Percentiles rank a stretch among this genome's conserved stretches.
These are phyloP conservation scores for Ustilago cynodontis DNA, from an alignment of 1,284 basidiomycete species.

Conservation along the genomic window DNA sequence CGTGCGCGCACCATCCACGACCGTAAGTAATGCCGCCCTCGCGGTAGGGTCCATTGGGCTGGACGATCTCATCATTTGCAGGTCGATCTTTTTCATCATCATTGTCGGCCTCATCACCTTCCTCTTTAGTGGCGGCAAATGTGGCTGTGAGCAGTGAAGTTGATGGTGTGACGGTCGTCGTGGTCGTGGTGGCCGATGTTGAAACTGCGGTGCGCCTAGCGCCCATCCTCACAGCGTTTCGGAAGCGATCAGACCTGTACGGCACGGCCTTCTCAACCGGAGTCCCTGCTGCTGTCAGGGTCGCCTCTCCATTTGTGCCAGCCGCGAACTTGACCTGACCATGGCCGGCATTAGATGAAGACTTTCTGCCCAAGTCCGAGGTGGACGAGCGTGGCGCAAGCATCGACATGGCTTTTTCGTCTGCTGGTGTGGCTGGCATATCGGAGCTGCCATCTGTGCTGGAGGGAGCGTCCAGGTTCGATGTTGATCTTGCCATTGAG, in stretches of 20 bases:
- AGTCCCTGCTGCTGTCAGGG: slow-evolving; percentile 11
- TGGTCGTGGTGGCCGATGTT: not conserved
- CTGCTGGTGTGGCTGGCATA: slow-evolving; percentile 44
- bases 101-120: slow-evolving; percentile 14
- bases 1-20: slow-evolving; percentile 56
- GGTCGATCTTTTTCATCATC: not conserved
- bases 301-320: slow-evolving; percentile 23
- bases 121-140: slow-evolving; percentile 32
- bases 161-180: slow-evolving; percentile 8
- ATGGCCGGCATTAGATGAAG: slow-evolving; percentile 24
- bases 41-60: slow-evolving; percentile 54
- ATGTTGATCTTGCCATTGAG: slow-evolving; percentile 32
- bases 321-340: slow-evolving; percentile 40
- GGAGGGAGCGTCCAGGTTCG: slow-evolving; percentile 38
- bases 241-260: slow-evolving; percentile 35
- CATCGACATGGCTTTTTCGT: slow-evolving; percentile 31
- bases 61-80: slow-evolving; percentile 33
- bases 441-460: slow-evolving; percentile 52
- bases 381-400: slow-evolving; percentile 8
- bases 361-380: slow-evolving; percentile 15
- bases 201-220: slow-evolving; percentile 6
- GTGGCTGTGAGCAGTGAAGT: slow-evolving; percentile 24
- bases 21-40: slow-evolving; percentile 57
- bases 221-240: slow-evolving; percentile 26
- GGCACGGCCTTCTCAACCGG: slow-evolving; percentile 22